A percentile compares a stretch with the other conserved stretches of the same genome.
phyloP scores from a whole-genome alignment of 208 protist genomes.

The Leishmania aethiopica region DNA sequence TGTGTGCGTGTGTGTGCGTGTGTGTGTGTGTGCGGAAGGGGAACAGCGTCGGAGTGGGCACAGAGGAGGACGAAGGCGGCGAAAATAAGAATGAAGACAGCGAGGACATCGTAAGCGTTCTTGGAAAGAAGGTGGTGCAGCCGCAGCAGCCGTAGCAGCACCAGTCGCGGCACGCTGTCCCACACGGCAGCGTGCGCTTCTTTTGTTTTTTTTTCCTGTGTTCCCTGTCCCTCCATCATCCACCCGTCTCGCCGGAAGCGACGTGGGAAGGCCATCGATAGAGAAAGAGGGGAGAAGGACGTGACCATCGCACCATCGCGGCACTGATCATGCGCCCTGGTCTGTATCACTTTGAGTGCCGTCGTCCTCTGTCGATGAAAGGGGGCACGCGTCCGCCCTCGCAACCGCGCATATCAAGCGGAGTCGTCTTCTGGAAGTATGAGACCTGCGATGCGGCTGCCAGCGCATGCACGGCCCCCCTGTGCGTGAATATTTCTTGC shows the following conservation, averaged over 20 bases:
- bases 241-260: no score
- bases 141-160: background rate
- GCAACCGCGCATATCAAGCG: background rate
- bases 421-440: background rate
- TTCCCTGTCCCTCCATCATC: background rate
- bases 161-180: background rate
- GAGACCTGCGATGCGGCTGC: background rate
- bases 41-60: background rate
- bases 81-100: constrained; percentile 13
- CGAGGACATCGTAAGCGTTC: background rate
- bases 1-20: background rate
- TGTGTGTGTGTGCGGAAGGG: background rate
- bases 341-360: background rate
- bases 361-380: background rate
- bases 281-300: no score
- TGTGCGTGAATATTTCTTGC: background rate
- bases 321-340: background rate
- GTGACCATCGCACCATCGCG: background rate
- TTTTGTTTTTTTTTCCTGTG: background rate
- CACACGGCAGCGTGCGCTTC: no score
- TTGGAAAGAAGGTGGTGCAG: background rate
- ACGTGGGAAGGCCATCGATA: background rate
- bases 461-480: background rate
- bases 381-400: background rate
- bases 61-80: background rate